These are phyloP conservation scores for Monosporascus cannonballus DNA, from an alignment of 2,329 filamentous ascomycete species.

Conservation along the genomic window DNA sequence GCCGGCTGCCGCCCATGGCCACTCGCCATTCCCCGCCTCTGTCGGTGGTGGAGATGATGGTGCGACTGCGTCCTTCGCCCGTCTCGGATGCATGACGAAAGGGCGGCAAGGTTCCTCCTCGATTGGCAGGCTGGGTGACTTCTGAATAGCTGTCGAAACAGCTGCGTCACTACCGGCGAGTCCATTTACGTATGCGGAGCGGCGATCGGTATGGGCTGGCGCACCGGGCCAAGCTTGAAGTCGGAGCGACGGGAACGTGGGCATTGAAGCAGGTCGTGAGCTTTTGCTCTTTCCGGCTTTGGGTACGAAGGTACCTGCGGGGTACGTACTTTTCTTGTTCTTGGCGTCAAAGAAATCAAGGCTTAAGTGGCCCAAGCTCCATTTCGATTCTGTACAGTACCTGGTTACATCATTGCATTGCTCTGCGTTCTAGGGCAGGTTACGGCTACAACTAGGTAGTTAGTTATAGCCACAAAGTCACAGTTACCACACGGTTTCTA, in stretches of 20 bases:
- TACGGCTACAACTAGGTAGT: too few species aligned
- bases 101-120: constrained; percentile 35
- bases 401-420: too few species aligned
- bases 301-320: not conserved
- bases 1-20: constrained; percentile 5
- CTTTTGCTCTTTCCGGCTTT: constrained; percentile 13
- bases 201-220: too few species aligned
- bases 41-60: constrained; percentile 15
- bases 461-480: too few species aligned
- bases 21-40: constrained; percentile 25
- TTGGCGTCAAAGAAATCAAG: not conserved
- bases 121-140: constrained; percentile 58
- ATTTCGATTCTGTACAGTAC: too few species aligned
- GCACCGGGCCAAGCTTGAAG: not conserved
- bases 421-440: not conserved
- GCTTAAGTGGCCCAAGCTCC: not conserved
- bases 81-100: constrained; percentile 33
- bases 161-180: constrained; percentile 67
- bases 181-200: constrained; percentile 54
- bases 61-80: constrained; percentile 31
- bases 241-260: constrained; percentile 4
- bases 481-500: too few species aligned
- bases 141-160: constrained; percentile 81
- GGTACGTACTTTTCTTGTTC: not conserved
- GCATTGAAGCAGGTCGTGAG: not conserved